Evolutionary conservation across 371 early-diverging fungal species (phyloP), one percentile per base, ranked within the genome.

Genomic region (Phascolomyces articulosus): DNA sequence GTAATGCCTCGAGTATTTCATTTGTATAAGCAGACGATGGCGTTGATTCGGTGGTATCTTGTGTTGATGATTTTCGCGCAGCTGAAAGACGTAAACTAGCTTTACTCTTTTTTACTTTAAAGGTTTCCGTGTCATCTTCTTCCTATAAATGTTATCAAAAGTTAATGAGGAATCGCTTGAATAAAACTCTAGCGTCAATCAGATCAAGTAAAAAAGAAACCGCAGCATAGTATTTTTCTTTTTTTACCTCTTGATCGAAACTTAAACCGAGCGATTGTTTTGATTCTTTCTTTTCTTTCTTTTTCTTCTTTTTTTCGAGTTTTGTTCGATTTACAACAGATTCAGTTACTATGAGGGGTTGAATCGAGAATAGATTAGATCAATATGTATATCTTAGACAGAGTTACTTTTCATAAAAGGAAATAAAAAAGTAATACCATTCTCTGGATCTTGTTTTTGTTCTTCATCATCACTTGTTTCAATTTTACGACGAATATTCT

Each of bases 401-500:
- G n/a, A n/a, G n/a, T n/a, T n/a, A n/a, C n/a, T n/a, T n/a, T n/a
- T n/a, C n/a, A n/a, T n/a, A n/a, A n/a, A n/a, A n/a, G n/a, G n/a
- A n/a, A n/a, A n/a, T n/a, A n/a, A n/a, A n/a, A n/a, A n/a, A n/a
- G n/a, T n/a, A n/a, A n/a, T 26, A 64, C 58, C 48, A 56, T 31
- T 27, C 11, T 27, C 48, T 15, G 18, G 24, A 13, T 27, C 13
- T 24, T 57, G 31, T 49, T 58, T 26, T 29, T 58, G 31, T 29
- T 57, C 60, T 58, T 71, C 82, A 55, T 77, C 73, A 26, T 74
- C 79, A 18, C 69, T 63, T 0, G 69, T 71, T 20, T 74, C 74
- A 4, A 79, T 65, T 38, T 77, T 79, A 61, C 82, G 64, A 26
- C 79, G 74, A 28, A 79, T 75, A 55, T 79, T 77, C 38, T 79